A percentile compares a stretch with the other conserved stretches of the same genome.
These are phyloP conservation scores for Calonectria pteridis DNA, from an alignment of 2,329 filamentous ascomycete species.

Conservation along the genomic window DNA sequence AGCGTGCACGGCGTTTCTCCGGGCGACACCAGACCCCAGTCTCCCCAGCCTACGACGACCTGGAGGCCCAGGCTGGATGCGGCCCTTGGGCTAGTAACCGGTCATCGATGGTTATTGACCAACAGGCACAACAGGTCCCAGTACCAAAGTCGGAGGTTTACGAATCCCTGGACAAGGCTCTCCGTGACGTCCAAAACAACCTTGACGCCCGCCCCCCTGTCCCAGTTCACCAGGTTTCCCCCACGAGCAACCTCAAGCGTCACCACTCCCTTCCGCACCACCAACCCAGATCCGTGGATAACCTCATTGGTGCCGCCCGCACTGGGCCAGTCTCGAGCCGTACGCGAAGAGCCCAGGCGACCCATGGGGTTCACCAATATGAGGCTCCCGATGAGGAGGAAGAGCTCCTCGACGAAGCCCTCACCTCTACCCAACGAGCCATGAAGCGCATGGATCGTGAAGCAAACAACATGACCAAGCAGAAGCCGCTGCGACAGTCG, in stretches of 20 bases:
- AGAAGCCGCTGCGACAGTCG: constrained; percentile 68
- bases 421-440: constrained; percentile 81
- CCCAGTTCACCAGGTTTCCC: constrained; percentile 64
- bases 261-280: constrained; percentile 75
- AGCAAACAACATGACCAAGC: constrained; percentile 16
- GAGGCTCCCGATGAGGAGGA: constrained; percentile 98
- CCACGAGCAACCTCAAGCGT: constrained; percentile 69
- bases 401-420: constrained; percentile 90
- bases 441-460: constrained; percentile 76
- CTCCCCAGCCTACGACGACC: constrained; percentile 84
- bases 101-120: constrained; percentile 84
- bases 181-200: constrained; percentile 66
- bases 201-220: constrained; percentile 60
- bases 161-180: constrained; percentile 71
- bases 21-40: constrained; percentile 88
- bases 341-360: constrained; percentile 81
- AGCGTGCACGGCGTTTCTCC: constrained; percentile 91
- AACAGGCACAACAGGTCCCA: constrained; percentile 61
- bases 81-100: constrained; percentile 89
- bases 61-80: constrained; percentile 93
- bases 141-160: constrained; percentile 68
- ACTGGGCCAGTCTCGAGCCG: constrained; percentile 79
- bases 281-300: constrained; percentile 74
- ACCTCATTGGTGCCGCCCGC: constrained; percentile 68
- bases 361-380: constrained; percentile 83